These are phyloP conservation scores for Epichloe scottii DNA, from an alignment of 2,329 filamentous ascomycete genomes.

Conservation along the genomic window DNA sequence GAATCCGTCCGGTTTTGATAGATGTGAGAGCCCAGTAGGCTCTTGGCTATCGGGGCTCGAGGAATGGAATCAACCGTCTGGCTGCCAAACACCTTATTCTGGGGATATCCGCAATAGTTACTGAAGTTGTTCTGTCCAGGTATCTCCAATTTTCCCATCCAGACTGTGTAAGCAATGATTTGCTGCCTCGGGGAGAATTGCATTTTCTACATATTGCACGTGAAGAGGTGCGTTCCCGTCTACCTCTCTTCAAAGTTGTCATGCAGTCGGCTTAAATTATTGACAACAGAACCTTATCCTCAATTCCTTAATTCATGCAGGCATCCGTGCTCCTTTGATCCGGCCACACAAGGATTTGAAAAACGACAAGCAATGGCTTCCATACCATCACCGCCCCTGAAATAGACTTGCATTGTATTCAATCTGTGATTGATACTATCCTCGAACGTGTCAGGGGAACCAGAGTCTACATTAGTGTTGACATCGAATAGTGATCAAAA, in stretches of 20 bases:
- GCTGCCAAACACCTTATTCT: conserved; percentile 54
- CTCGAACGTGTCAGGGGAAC: conserved; percentile 55
- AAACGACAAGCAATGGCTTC: conserved; percentile 13
- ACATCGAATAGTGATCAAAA: neutral
- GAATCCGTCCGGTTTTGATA: no score
- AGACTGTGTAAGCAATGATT: no score
- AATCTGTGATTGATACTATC: conserved; percentile 54
- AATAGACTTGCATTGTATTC: conserved; percentile 63
- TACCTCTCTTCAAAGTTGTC: neutral
- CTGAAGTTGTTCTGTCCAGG: no score
- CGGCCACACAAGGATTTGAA: conserved; percentile 22
- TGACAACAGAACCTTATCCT: conserved; percentile 39
- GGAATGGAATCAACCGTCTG: no score
- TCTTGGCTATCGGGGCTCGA: no score
- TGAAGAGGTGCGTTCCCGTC: conserved; percentile 8
- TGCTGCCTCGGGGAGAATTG: no score
- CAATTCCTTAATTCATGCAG: conserved; percentile 65
- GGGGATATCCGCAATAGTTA: no score
- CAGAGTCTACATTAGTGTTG: conserved; percentile 57
- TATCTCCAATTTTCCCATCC: no score
- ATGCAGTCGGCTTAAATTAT: neutral
- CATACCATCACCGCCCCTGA: conserved; percentile 28
- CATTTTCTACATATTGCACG: conserved; percentile 11
- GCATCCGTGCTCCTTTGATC: conserved; percentile 60
- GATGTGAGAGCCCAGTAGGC: no score